Evolutionary conservation across 129 eudicot species (phyloP).

Genomic region (Helichrysum umbraculigerum): DNA sequence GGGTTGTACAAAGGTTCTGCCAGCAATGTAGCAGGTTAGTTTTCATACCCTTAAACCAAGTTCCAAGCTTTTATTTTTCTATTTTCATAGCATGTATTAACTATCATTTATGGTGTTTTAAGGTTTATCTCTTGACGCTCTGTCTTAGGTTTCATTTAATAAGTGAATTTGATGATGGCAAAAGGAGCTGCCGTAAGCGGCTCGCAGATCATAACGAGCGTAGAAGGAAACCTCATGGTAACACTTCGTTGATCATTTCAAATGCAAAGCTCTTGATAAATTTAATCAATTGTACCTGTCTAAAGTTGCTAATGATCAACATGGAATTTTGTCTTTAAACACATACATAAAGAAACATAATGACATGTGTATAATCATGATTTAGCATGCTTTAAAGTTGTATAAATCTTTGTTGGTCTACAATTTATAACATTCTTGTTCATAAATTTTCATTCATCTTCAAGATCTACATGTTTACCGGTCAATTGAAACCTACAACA

Average conservation of each 20-base stretch:
- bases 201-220: constrained; percentile 80
- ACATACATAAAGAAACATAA: neutral
- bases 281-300: neutral
- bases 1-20: constrained; percentile 84
- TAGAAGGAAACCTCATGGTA: constrained; percentile 55
- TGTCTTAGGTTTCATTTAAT: constrained; percentile 55
- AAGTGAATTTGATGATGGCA: constrained; percentile 71
- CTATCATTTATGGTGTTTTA: neutral
- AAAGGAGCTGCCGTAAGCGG: constrained; percentile 78
- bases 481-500: neutral
- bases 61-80: neutral
- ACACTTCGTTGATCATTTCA: neutral
- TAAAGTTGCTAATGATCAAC: neutral
- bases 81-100: neutral
- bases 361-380: neutral
- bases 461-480: neutral
- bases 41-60: constrained; percentile 20
- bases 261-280: neutral
- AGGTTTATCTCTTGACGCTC: constrained; percentile 6
- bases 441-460: neutral
- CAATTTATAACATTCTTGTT: neutral
- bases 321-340: neutral
- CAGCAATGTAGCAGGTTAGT: constrained; percentile 91
- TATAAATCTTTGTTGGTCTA: neutral
- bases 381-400: neutral